Base-by-base conservation (phyloP, 257 asterid genomes). In the Coffea eugenioides region DNA sequence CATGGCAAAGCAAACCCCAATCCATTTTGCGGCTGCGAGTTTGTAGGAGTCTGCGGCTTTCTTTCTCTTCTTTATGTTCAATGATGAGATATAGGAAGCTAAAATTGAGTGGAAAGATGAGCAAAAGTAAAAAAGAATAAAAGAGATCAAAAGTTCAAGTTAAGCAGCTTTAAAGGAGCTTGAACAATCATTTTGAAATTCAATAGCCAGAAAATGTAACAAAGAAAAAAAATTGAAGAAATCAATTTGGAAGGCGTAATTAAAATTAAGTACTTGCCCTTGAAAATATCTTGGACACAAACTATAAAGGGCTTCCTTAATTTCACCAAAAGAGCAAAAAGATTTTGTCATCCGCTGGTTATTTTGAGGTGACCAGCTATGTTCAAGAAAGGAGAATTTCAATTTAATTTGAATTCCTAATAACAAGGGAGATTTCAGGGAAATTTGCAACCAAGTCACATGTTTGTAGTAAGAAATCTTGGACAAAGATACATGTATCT, bases 391-490 rank as follows among this genome's bases (percentile, higher is more conserved):
- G 61, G 48, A 39, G 14, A 36, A 11, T 11, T 2, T 77, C 2
- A 45, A 10, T 45, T 61, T 43, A 25, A 21, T 57, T 48, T 77
- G 45, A 23, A n/a, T 16, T 61, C 39, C 52, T 59, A 48, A 69
- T 34, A 34, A 80, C 73, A 62, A 2, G 62, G 66, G 41, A 61
- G 61, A 20, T 31, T 61, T 21, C 4, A 23, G 74, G 79, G 71
- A 71, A 61, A 20, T 11, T 74, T 73, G 23, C 8, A 64, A n/a
- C 8, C 36, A 49, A 13, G 39, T 76, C 69, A 68, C 69, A 36
- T 69, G 23, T 49, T 51, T 62, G 43, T 25, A 57, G 71, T n/a
- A 62, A 76, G 27, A 76, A 76, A 76, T 76, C 56, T 62, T 36
- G 20, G 20, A 43, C 34, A 61, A 41, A 61, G 41, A 41, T 48